Evolutionary conservation across 805 yeast species (phyloP).

Genomic region (Komagataella kurtzmanii): DNA sequence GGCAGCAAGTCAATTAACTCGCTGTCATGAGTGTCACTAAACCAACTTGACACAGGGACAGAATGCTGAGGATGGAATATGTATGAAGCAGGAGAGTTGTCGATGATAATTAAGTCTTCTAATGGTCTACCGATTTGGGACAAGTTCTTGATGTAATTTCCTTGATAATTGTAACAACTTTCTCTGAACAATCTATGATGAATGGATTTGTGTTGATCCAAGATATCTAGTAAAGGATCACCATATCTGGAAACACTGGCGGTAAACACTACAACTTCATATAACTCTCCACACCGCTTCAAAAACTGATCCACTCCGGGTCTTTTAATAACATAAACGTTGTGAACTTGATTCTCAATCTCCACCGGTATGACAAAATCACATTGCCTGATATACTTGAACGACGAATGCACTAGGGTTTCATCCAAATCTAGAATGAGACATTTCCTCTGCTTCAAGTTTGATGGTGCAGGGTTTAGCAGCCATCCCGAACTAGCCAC

Average conservation of each 20-base stretch:
- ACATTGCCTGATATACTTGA: slow-evolving; percentile 81
- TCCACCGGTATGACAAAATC: slow-evolving; percentile 97
- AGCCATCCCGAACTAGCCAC: slow-evolving; percentile 55
- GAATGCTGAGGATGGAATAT: slow-evolving; percentile 97
- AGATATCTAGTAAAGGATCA: slow-evolving; percentile 82
- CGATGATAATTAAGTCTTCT: slow-evolving; percentile 75
- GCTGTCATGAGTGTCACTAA: slow-evolving; percentile 94
- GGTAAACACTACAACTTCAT: slow-evolving; percentile 93
- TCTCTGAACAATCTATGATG: slow-evolving; percentile 93
- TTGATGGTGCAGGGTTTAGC: slow-evolving; percentile 37
- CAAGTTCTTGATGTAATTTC: slow-evolving; percentile 86
- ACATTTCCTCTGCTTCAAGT: slow-evolving; percentile 61
- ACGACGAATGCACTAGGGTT: slow-evolving; percentile 90
- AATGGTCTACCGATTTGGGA: slow-evolving; percentile 92
- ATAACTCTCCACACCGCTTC: slow-evolving; percentile 68
- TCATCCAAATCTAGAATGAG: slow-evolving; percentile 88
- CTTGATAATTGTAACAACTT: slow-evolving; percentile 86
- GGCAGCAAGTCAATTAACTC: slow-evolving; percentile 89
- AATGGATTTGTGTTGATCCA: slow-evolving; percentile 61
- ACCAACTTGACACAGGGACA: slow-evolving; percentile 95
- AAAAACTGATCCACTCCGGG: slow-evolving; percentile 97
- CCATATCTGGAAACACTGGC: slow-evolving; percentile 95
- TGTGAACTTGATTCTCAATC: slow-evolving; percentile 83
- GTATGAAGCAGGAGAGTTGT: slow-evolving; percentile 97
- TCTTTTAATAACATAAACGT: slow-evolving; percentile 90